Conservation (phyloP, 2,329 filamentous ascomycete species). For the Alternaria sp. region DNA sequence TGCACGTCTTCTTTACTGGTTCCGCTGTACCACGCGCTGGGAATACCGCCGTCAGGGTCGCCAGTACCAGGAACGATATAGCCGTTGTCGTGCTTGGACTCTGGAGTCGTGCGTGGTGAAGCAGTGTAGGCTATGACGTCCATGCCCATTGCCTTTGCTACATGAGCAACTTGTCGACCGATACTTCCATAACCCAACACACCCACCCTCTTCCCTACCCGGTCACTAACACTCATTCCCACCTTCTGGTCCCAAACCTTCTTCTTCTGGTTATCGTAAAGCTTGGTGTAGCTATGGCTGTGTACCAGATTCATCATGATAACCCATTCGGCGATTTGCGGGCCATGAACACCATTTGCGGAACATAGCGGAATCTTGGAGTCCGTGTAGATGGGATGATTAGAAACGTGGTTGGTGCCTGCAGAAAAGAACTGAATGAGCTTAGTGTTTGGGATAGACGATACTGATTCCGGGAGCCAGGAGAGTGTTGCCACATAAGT, state of each 20-base stretch:
- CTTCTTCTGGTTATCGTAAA: slow-evolving; percentile 67
- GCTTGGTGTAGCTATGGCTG: slow-evolving; percentile 62
- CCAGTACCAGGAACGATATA: slow-evolving; percentile 75
- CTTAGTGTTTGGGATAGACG: slow-evolving; percentile 52
- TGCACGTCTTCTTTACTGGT: slow-evolving; percentile 61
- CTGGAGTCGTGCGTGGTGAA: slow-evolving; percentile 71
- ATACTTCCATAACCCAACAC: slow-evolving; percentile 71
- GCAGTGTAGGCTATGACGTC: slow-evolving; percentile 79
- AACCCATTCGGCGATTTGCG: slow-evolving; percentile 74
- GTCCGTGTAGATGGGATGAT: slow-evolving; percentile 63
- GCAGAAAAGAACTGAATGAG: slow-evolving; percentile 67
- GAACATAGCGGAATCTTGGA: slow-evolving; percentile 64
- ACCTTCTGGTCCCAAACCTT: slow-evolving; percentile 60
- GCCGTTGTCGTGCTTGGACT: slow-evolving; percentile 69
- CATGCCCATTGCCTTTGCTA: slow-evolving; percentile 73
- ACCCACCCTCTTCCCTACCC: slow-evolving; percentile 66
- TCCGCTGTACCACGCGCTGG: slow-evolving; percentile 66
- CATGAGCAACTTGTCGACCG: slow-evolving; percentile 66
- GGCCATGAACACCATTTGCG: slow-evolving; percentile 66
- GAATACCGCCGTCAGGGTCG: slow-evolving; percentile 65
- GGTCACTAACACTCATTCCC: slow-evolving; percentile 58
- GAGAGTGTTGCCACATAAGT: slow-evolving; percentile 61
- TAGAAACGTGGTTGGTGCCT: slow-evolving; percentile 63
- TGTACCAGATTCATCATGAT: slow-evolving; percentile 68
- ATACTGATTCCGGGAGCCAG: slow-evolving; percentile 53